phyloP scores from a whole-genome alignment of 2,329 filamentous ascomycete species.

The Emmonsiellopsis sp. region DNA sequence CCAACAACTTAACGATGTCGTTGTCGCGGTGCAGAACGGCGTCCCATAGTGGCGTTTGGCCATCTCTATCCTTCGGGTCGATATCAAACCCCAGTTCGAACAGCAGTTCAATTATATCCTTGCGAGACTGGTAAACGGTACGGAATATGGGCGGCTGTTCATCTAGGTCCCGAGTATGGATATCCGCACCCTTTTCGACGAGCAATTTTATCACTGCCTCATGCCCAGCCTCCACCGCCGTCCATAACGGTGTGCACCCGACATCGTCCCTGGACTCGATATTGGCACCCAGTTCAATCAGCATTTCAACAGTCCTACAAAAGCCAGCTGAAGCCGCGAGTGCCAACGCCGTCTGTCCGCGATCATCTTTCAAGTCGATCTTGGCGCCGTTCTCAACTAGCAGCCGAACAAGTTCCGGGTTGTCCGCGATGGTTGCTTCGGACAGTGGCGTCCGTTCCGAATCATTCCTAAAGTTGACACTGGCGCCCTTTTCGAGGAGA shows the following conservation, averaged over 20 bases:
- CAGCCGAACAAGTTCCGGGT: background rate
- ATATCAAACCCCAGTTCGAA: background rate
- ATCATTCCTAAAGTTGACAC: background rate
- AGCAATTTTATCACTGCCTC: background rate
- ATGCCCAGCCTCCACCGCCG: background rate
- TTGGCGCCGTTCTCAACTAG: background rate
- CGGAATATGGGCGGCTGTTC: background rate
- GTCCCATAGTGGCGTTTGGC: no score
- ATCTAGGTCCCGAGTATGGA: background rate
- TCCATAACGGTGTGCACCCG: background rate
- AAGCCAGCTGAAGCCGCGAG: background rate
- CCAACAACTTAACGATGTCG: no score
- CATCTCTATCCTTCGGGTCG: no score
- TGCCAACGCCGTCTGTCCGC: background rate
- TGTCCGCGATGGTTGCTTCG: background rate
- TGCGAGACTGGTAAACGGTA: background rate
- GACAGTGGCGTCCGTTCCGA: background rate
- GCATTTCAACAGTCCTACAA: background rate
- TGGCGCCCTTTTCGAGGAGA: background rate
- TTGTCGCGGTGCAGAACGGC: no score
- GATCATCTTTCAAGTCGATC: background rate
- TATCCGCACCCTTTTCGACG: background rate
- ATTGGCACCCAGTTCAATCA: background rate
- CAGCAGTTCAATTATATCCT: background rate
- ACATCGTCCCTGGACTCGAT: background rate